Conservation (phyloP, 1,139 yeast species). For the Wickerhamiella pararugosa region DNA sequence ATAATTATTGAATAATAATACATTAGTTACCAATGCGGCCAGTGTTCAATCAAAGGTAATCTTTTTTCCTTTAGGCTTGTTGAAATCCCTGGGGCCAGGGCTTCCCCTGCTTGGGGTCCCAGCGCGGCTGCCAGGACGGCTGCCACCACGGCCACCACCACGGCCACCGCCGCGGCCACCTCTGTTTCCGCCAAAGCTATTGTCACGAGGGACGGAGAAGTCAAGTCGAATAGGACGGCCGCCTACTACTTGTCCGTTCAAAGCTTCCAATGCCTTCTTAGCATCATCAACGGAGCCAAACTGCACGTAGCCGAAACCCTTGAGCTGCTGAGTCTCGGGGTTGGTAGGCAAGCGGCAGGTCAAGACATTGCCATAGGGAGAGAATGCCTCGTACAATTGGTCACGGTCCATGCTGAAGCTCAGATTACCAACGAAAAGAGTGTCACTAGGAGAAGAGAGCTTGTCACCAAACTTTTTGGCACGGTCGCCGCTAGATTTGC, state of each 20-base stretch:
- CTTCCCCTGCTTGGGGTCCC: conserved; percentile 32
- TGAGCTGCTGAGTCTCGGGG: conserved; percentile 97
- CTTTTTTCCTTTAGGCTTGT: conserved; percentile 26
- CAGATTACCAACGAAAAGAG: conserved; percentile 88
- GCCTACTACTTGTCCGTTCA: conserved; percentile 78
- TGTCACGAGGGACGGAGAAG: conserved; percentile 79
- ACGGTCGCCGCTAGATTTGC: conserved; percentile 44
- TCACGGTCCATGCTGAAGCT: conserved; percentile 83
- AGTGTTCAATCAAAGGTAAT: conserved; percentile 21
- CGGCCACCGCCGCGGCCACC: conserved; percentile 28
- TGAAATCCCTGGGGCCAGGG: conserved; percentile 24
- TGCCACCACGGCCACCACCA: conserved; percentile 29
- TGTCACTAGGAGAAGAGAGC: conserved; percentile 85
- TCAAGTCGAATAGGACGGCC: conserved; percentile 94
- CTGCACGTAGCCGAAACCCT: conserved; percentile 98
- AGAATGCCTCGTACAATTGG: conserved; percentile 52
- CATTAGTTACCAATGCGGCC: too few relatives aligned
- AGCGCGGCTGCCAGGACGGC: conserved; percentile 21
- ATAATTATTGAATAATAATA: conserved; percentile 9
- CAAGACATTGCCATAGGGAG: conserved; percentile 63
- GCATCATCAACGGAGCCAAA: conserved; percentile 79
- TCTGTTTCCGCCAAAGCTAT: conserved; percentile 26
- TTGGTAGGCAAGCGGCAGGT: conserved; percentile 94
- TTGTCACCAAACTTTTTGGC: conserved; percentile 82
- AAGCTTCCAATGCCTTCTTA: conserved; percentile 68